Evolutionary conservation across 2,329 filamentous ascomycete species (phyloP).

Genomic region (Botrytis byssoidea): DNA sequence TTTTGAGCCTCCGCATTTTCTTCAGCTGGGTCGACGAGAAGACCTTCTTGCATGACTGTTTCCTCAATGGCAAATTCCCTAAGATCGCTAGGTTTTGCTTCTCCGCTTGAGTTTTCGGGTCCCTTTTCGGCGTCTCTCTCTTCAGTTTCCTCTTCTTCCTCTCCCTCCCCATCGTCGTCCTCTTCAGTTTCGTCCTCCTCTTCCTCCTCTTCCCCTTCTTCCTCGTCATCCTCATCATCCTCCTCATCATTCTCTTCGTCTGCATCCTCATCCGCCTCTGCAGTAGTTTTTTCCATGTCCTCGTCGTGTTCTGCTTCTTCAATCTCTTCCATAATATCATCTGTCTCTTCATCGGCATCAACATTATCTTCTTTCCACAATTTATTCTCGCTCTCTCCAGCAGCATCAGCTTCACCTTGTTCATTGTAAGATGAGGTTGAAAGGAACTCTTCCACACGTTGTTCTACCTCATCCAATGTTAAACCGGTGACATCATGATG

Average conservation of each 20-base stretch:
- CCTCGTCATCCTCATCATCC: constrained; percentile 12
- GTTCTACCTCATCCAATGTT: constrained; percentile 22
- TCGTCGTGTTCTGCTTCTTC: constrained; percentile 19
- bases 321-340: constrained; percentile 14
- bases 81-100: neutral
- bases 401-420: neutral
- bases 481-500: constrained; percentile 21
- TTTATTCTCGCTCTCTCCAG: constrained; percentile 8
- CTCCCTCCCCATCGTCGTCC: constrained; percentile 17
- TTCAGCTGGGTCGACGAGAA: neutral
- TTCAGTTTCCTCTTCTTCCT: constrained; percentile 17
- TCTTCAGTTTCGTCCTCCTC: constrained; percentile 19
- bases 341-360: constrained; percentile 20
- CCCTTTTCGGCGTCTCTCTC: neutral
- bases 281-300: constrained; percentile 18
- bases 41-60: constrained; percentile 9
- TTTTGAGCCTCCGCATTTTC: neutral
- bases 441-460: constrained; percentile 24
- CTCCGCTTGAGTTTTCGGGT: neutral
- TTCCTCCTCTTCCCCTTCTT: constrained; percentile 23
- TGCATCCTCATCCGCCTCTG: constrained; percentile 20
- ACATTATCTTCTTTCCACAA: constrained; percentile 20
- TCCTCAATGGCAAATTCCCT: constrained; percentile 10
- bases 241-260: constrained; percentile 23
- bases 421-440: constrained; percentile 18